Conservation (phyloP, 2,329 filamentous ascomycete species). For the Exserohilum turcica region DNA sequence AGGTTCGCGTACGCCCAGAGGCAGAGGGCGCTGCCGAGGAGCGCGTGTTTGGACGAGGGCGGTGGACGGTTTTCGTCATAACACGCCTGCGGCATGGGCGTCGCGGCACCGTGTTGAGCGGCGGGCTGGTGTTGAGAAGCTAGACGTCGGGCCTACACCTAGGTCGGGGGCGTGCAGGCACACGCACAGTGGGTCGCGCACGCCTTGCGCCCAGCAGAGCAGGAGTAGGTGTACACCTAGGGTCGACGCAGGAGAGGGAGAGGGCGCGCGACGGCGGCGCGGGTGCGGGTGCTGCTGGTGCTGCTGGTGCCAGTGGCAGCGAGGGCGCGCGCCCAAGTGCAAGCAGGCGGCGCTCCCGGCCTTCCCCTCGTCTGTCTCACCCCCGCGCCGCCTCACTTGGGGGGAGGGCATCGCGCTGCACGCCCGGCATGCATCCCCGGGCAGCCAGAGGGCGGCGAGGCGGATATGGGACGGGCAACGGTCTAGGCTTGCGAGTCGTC, state of each 20-base stretch:
- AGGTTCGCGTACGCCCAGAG: slow-evolving; percentile 15
- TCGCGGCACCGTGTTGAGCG: not conserved
- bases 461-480: slow-evolving; percentile 9
- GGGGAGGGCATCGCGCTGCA: not conserved
- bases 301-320: too few relatives aligned
- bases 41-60: slow-evolving; percentile 16
- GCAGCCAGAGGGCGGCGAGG: not conserved
- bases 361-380: too few relatives aligned
- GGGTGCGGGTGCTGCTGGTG: too few relatives aligned
- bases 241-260: too few relatives aligned
- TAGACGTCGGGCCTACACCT: slow-evolving; percentile 25
- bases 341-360: too few relatives aligned
- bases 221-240: too few relatives aligned
- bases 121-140: slow-evolving; percentile 34
- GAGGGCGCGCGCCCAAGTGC: too few relatives aligned
- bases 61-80: slow-evolving; percentile 20
- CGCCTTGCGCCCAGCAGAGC: too few relatives aligned
- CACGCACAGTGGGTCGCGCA: slow-evolving; percentile 3
- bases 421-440: slow-evolving; percentile 1
- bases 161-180: slow-evolving; percentile 21
- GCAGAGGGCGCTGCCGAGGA: slow-evolving; percentile 14
- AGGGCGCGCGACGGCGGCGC: too few relatives aligned
- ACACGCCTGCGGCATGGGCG: slow-evolving; percentile 12
- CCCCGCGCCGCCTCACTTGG: not conserved
- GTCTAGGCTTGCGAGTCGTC: slow-evolving; percentile 16